Evolutionary conservation across 495 filamentous ascomycete species (phyloP).

Genomic region (Filosporella fistucella): DNA sequence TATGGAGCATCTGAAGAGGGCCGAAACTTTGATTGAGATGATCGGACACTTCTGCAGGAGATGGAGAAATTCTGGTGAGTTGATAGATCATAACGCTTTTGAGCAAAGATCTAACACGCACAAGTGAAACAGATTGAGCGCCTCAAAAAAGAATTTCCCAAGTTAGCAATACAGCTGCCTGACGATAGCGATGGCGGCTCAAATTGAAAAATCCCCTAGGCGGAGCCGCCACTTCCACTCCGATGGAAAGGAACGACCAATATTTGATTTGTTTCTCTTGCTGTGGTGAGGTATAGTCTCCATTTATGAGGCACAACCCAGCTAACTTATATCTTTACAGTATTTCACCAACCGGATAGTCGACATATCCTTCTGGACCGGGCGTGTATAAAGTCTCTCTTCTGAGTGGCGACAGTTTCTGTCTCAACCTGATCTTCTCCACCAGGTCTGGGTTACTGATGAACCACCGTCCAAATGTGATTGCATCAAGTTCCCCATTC

Average conservation of each 20-base stretch:
- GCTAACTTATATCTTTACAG: neutral
- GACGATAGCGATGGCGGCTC: too few species aligned
- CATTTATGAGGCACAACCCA: neutral
- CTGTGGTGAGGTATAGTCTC: too few species aligned
- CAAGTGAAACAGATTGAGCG: slow-evolving; percentile 6
- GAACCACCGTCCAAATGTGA: slow-evolving; percentile 16
- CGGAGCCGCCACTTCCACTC: too few species aligned
- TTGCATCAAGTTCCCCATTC: slow-evolving; percentile 47
- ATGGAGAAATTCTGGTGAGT: slow-evolving; percentile 15
- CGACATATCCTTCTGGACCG: slow-evolving; percentile 12
- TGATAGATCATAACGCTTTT: neutral
- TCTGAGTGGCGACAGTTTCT: slow-evolving; percentile 1
- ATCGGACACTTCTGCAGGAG: slow-evolving; percentile 9
- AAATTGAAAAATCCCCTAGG: too few species aligned
- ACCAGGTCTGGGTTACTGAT: slow-evolving; percentile 18
- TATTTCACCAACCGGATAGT: slow-evolving; percentile 12
- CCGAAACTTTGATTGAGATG: slow-evolving; percentile 5
- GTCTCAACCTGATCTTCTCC: slow-evolving; percentile 7
- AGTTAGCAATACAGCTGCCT: too few species aligned
- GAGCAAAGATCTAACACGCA: neutral
- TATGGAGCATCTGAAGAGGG: neutral
- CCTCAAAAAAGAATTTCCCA: slow-evolving; percentile 2
- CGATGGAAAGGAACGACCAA: too few species aligned
- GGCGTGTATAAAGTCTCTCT: slow-evolving; percentile 17
- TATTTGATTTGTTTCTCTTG: too few species aligned